Conservation (phyloP, 768 basidiomycete genomes). For the Strobilomyces echinocephalus region DNA sequence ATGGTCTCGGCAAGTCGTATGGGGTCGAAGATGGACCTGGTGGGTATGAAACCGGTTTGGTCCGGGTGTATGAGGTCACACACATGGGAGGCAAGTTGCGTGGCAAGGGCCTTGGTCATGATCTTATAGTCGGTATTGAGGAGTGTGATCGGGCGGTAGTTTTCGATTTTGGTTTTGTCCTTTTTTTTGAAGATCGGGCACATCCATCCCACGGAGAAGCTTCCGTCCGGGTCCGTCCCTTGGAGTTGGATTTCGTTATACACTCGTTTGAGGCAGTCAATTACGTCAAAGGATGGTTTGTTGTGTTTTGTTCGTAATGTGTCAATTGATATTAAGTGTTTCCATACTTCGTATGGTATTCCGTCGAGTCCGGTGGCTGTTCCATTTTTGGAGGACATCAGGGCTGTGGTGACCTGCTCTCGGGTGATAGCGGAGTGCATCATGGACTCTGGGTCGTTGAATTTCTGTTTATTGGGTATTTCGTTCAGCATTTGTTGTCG, state of each 20-base stretch:
- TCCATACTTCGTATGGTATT: neutral
- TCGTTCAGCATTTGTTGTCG: accelerated
- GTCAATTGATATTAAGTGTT: neutral
- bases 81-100: slow-evolving; percentile 12
- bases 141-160: slow-evolving; percentile 36
- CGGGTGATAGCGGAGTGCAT: slow-evolving; percentile 26
- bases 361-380: neutral
- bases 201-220: neutral
- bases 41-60: slow-evolving; percentile 38
- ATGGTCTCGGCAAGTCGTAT: slow-evolving; percentile 26
- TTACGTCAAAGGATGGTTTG: neutral
- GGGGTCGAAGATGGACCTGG: slow-evolving; percentile 29
- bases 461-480: neutral
- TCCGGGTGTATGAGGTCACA: slow-evolving; percentile 13
- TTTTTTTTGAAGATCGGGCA: slow-evolving; percentile 1
- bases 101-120: slow-evolving; percentile 21
- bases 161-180: neutral
- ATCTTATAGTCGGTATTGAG: slow-evolving; percentile 9
- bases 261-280: neutral
- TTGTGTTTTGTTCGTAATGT: neutral
- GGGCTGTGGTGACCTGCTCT: neutral
- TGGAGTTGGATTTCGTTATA: neutral
- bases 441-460: neutral
- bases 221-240: neutral
- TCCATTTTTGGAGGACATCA: neutral